phyloP scores from a whole-genome alignment of 1,284 basidiomycete genomes.

The Heterobasidion irregulare region DNA sequence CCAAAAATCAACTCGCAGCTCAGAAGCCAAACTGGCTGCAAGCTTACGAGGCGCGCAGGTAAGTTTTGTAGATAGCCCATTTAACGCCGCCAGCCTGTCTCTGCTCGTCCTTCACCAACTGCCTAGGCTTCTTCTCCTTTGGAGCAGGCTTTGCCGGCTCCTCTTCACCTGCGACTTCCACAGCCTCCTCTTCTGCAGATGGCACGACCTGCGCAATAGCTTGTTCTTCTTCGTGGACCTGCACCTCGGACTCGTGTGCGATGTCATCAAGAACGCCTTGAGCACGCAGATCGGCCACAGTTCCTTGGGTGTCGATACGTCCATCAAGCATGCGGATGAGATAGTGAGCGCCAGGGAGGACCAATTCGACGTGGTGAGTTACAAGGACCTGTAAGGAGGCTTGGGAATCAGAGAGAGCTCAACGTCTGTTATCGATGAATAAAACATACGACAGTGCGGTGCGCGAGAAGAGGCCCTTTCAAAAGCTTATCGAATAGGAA shows the following conservation, averaged over 20 bases:
- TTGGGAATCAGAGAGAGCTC: not conserved
- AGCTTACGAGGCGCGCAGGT: conserved; percentile 58
- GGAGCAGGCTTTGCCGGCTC: conserved; percentile 15
- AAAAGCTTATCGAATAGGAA: conserved; percentile 59
- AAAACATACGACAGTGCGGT: conserved; percentile 56
- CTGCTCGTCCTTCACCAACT: conserved; percentile 63
- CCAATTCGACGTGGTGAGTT: conserved; percentile 70
- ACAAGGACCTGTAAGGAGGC: conserved; percentile 44
- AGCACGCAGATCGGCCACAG: conserved; percentile 46
- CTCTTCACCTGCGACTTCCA: conserved; percentile 19
- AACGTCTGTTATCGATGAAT: not conserved
- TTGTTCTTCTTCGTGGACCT: not conserved
- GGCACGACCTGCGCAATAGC: conserved; percentile 19
- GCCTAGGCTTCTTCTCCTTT: conserved; percentile 47
- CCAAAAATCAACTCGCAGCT: not conserved
- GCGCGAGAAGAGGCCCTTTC: conserved; percentile 51
- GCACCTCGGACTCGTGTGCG: conserved; percentile 27
- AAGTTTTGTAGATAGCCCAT: conserved; percentile 73
- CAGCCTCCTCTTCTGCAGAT: conserved; percentile 14
- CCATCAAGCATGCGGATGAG: conserved; percentile 71
- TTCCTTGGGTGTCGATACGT: conserved; percentile 61
- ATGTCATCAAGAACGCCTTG: conserved; percentile 54
- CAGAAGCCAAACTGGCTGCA: not conserved
- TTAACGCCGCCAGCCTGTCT: conserved; percentile 71
- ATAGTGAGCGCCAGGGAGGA: conserved; percentile 61